A percentile compares a stretch with the other conserved stretches of the same genome.
phyloP scores from a whole-genome alignment of 169 alveolate species.

The Babesia bigemina region DNA sequence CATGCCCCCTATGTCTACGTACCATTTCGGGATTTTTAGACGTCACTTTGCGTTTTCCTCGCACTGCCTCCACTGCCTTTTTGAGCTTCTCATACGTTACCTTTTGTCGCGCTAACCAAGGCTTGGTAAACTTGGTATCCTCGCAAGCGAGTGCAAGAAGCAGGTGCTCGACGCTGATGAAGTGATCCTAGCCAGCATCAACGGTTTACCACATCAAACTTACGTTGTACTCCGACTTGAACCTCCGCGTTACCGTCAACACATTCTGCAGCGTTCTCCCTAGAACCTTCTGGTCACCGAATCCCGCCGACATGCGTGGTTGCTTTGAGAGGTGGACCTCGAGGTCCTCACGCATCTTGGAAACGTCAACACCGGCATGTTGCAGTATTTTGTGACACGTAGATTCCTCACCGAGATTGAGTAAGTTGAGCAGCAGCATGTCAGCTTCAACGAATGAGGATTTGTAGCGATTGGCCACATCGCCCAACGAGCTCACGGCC shows the following conservation, averaged over 20 bases:
- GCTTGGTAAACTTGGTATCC: conserved; percentile 84
- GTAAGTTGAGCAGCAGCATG: conserved; percentile 75
- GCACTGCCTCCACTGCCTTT: conserved; percentile 78
- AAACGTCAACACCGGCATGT: conserved; percentile 75
- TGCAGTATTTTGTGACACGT: conserved; percentile 70
- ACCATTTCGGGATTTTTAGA: conserved; percentile 84
- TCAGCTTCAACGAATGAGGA: conserved; percentile 87
- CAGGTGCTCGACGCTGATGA: conserved; percentile 81
- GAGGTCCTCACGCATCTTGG: conserved; percentile 76
- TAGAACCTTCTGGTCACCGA: conserved; percentile 85
- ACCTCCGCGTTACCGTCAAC: conserved; percentile 75
- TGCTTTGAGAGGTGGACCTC: conserved; percentile 78
- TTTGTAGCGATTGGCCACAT: conserved; percentile 77
- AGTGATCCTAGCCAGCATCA: conserved; percentile 72
- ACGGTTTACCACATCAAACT: background rate
- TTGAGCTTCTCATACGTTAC: conserved; percentile 81
- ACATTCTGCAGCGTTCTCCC: conserved; percentile 84
- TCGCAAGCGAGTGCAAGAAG: conserved; percentile 82
- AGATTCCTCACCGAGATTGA: conserved; percentile 80
- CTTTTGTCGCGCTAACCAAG: conserved; percentile 76
- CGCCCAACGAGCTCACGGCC: conserved; percentile 79
- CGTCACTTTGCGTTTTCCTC: conserved; percentile 86
- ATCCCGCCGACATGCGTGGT: conserved; percentile 84
- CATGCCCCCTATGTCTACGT: conserved; percentile 9
- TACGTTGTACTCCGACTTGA: conserved; percentile 77